Evolutionary conservation across 2,329 filamentous ascomycete genomes (phyloP), one percentile per base, ranked within the genome.

Genomic region (Aspergillus melleus): DNA sequence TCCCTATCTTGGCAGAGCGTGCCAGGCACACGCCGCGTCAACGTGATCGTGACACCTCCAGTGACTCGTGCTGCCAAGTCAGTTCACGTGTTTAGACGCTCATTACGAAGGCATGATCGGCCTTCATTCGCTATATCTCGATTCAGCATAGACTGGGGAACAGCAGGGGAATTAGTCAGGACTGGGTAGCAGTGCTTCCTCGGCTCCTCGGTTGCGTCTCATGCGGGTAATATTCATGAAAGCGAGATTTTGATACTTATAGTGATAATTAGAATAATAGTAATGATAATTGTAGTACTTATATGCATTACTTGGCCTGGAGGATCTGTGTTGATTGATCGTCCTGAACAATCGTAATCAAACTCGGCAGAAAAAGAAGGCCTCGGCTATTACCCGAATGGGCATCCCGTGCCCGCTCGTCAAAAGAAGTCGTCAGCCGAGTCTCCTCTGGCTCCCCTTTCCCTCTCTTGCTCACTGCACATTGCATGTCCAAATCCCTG

Each of bases 301-400:
- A n/a, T 24, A 29, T 51, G 16, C 36, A 16, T n/a, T n/a, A 6
- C 36, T 42, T 42, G 36, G 6, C 36, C 49, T 51, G 47, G 19
- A 19, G 19, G 19, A 29, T 29, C 19, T n/a, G 30, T 30, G 36
- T 12, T 36, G 32, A 4, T 36, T 42, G 36, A 42, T 42, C 16
- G 14, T 30, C 46, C 24, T 10, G 22, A 16, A 30, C 8, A 29
- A 29, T 29, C 26, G 36, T 22, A 22, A 55, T 19, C 29, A 36
- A 55, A 52, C 32, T 20, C 24, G 42, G n/a, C 30, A 32, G 11
- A 46, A 39, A 46, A 29, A 52, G 29, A 53, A 46, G 51, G 54
- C 63, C 63, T 65, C 63, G 63, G 63, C 53, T 54, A 51, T 64
- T 65, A 55, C 63, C 61, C 49, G 29, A 64, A 61, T 24, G 30